Percentiles rank a stretch among this genome's conserved stretches.
Evolutionary conservation across 768 basidiomycete species (phyloP).

Genomic region (Nevesoporus exiguus): DNA sequence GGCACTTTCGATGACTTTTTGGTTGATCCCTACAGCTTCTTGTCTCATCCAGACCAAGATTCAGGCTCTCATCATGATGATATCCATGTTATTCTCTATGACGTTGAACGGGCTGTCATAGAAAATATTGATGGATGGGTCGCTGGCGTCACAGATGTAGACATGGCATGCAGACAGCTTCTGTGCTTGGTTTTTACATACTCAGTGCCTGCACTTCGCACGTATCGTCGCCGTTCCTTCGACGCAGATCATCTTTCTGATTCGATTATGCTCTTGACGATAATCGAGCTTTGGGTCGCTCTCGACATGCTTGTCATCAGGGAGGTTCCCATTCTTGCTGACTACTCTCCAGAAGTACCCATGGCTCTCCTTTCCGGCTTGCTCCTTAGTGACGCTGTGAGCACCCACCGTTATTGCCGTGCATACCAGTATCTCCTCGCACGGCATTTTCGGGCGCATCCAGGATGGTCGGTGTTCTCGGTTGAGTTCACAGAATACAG

Average conservation of each 20-base stretch:
- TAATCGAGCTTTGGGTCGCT: no score
- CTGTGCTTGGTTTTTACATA: no score
- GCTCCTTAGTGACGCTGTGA: not conserved
- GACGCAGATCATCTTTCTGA: no score
- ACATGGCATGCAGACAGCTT: not conserved
- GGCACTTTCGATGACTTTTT: not conserved
- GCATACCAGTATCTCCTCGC: not conserved
- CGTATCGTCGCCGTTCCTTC: no score
- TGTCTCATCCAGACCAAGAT: not conserved
- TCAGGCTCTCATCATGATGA: not conserved
- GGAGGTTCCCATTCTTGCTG: no score
- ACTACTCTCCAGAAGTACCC: no score
- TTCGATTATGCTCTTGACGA: no score
- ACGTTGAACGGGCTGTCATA: not conserved
- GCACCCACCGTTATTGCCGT: not conserved
- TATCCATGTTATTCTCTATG: not conserved
- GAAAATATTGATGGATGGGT: not conserved
- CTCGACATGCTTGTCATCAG: no score
- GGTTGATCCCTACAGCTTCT: not conserved
- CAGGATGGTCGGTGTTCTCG: not conserved
- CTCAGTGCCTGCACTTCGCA: no score
- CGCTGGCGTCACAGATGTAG: not conserved
- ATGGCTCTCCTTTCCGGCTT: not conserved
- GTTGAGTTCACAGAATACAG: not conserved
- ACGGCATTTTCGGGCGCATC: not conserved